Percentiles rank a stretch among this genome's conserved stretches.
phyloP scores from a whole-genome alignment of 768 basidiomycete genomes.

The Calocybe cyanea region DNA sequence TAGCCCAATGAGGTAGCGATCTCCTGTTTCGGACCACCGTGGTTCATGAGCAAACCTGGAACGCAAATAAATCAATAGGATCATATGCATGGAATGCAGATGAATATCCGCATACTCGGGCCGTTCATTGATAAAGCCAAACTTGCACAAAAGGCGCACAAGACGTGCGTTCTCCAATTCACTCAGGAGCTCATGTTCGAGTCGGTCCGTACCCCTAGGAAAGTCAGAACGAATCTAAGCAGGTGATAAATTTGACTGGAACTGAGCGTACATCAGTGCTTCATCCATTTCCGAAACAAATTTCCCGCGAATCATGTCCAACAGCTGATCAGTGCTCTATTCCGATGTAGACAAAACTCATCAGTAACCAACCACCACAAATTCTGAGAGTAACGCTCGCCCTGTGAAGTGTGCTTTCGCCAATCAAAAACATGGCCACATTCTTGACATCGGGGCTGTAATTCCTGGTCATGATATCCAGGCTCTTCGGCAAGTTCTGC shows the following conservation, averaged over 20 bases:
- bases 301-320: constrained; percentile 74
- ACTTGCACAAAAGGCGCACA: constrained; percentile 85
- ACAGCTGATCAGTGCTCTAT: constrained; percentile 73
- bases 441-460: constrained; percentile 86
- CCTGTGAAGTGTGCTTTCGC: constrained; percentile 67
- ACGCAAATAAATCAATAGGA: background rate
- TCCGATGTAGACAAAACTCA: background rate
- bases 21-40: constrained; percentile 98
- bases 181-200: constrained; percentile 80
- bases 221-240: background rate
- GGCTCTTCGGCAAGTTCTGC: constrained; percentile 63
- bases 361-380: background rate
- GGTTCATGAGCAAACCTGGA: constrained; percentile 88
- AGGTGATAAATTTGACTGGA: background rate
- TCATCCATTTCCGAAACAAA: constrained; percentile 82
- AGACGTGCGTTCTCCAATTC: constrained; percentile 94
- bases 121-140: constrained; percentile 99
- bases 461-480: constrained; percentile 67
- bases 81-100: background rate
- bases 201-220: constrained; percentile 67
- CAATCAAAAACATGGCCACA: constrained; percentile 70
- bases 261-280: constrained; percentile 58
- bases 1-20: constrained; percentile 95
- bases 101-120: constrained; percentile 72
- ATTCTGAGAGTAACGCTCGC: constrained; percentile 26